These are phyloP conservation scores for Ceratobasidium sp. DNA, from an alignment of 1,284 basidiomycete species.

Conservation along the genomic window DNA sequence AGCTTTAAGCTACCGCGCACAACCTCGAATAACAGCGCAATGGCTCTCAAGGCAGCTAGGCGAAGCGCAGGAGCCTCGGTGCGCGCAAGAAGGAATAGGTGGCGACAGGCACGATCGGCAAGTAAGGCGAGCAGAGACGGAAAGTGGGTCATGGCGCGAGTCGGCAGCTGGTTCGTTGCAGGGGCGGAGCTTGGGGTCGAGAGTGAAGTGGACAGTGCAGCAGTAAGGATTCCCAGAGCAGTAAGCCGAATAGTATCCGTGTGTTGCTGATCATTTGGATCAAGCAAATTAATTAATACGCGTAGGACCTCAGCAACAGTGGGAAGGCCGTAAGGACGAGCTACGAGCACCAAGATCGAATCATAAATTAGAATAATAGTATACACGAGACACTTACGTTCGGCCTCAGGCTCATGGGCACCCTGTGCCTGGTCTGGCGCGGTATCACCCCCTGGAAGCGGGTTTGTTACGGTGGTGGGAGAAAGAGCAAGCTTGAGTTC, in stretches of 20 bases:
- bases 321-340: slow-evolving; percentile 80
- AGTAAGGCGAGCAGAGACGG: slow-evolving; percentile 78
- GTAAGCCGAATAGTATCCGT: slow-evolving; percentile 96
- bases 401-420: slow-evolving; percentile 51
- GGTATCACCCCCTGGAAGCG: slow-evolving; percentile 19
- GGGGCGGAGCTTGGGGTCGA: background rate
- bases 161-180: slow-evolving; percentile 67
- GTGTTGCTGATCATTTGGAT: slow-evolving; percentile 93
- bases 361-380: slow-evolving; percentile 29
- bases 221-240: slow-evolving; percentile 87
- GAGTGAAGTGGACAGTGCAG: slow-evolving; percentile 64
- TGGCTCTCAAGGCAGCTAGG: slow-evolving; percentile 83
- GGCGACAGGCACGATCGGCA: slow-evolving; percentile 93
- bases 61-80: slow-evolving; percentile 87
- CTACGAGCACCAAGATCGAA: slow-evolving; percentile 44
- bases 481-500: slow-evolving; percentile 33
- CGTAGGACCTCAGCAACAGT: slow-evolving; percentile 93
- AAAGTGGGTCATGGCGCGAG: slow-evolving; percentile 72
- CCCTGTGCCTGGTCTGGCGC: slow-evolving; percentile 33
- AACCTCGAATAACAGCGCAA: slow-evolving; percentile 88
- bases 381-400: slow-evolving; percentile 57
- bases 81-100: slow-evolving; percentile 92
- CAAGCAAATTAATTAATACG: slow-evolving; percentile 93
- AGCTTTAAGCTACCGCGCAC: slow-evolving; percentile 90
- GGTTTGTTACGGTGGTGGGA: slow-evolving; percentile 21